phyloP scores from a whole-genome alignment of 2,329 filamentous ascomycete genomes.

The Coniochaeta ligniaria region DNA sequence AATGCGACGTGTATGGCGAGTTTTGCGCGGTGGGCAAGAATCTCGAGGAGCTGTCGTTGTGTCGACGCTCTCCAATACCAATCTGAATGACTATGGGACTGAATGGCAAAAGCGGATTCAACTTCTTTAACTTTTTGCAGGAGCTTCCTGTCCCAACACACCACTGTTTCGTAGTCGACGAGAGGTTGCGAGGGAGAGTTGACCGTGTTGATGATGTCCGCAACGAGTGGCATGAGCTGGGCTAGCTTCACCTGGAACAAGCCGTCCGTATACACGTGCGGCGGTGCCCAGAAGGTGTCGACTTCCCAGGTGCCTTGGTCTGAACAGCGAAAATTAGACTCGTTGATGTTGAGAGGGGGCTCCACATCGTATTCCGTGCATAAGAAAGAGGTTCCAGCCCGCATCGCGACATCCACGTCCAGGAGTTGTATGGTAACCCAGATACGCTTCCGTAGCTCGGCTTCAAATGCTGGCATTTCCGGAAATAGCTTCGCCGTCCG shows the following conservation, averaged over 20 bases:
- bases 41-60: background rate
- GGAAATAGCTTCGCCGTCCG: constrained; percentile 8
- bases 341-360: constrained; percentile 12
- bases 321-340: constrained; percentile 8
- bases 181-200: constrained; percentile 15
- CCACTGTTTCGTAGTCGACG: constrained; percentile 25
- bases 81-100: background rate
- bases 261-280: constrained; percentile 9
- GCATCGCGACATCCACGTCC: constrained; percentile 17
- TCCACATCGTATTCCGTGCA: constrained; percentile 13
- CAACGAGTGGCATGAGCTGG: constrained; percentile 11
- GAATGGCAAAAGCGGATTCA: constrained; percentile 3
- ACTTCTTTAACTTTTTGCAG: constrained; percentile 9
- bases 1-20: constrained; percentile 3
- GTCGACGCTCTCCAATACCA: background rate
- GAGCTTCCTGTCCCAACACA: constrained; percentile 30
- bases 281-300: constrained; percentile 2
- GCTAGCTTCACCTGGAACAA: constrained; percentile 14
- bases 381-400: constrained; percentile 13
- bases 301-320: constrained; percentile 10
- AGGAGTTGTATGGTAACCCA: constrained; percentile 19
- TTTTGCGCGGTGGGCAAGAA: background rate
- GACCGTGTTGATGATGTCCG: constrained; percentile 10
- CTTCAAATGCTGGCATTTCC: constrained; percentile 10
- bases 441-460: constrained; percentile 14